These are phyloP conservation scores for Trichophyton rubrum DNA, from an alignment of 2,329 filamentous ascomycete genomes.

Conservation along the genomic window DNA sequence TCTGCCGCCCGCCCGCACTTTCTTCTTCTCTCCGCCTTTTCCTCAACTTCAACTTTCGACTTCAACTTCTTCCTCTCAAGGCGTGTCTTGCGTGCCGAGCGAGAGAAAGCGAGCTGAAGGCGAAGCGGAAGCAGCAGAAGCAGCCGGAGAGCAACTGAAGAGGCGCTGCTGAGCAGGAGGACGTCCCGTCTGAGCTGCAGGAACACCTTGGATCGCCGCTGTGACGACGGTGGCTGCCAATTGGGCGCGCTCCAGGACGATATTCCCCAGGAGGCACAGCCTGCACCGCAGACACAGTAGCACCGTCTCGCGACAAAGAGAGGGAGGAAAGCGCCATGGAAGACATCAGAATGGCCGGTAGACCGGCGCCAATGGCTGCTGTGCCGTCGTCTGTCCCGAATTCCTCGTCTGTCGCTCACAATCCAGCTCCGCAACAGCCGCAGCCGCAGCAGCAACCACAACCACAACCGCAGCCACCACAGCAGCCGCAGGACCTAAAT, in stretches of 20 bases:
- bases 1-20: background rate
- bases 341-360: constrained; percentile 8
- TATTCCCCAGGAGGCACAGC: background rate
- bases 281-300: background rate
- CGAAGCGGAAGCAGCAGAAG: background rate
- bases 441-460: constrained; percentile 5
- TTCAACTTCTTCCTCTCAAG: background rate
- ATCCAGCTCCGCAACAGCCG: background rate
- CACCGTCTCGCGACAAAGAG: background rate
- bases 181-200: background rate
- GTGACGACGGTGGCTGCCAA: constrained; percentile 4
- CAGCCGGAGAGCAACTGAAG: background rate
- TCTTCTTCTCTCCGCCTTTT: constrained; percentile 7
- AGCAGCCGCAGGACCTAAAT: constrained; percentile 14
- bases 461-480: background rate
- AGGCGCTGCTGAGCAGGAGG: background rate
- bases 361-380: constrained; percentile 6
- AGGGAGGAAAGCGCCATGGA: constrained; percentile 2
- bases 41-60: background rate
- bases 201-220: background rate
- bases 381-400: background rate
- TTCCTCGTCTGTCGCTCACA: background rate
- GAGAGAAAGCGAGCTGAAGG: background rate
- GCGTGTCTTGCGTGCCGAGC: background rate
- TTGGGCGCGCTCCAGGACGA: background rate